These are phyloP conservation scores for Ailanthus altissimus DNA, from an alignment of 345 rosid species.

Conservation along the genomic window DNA sequence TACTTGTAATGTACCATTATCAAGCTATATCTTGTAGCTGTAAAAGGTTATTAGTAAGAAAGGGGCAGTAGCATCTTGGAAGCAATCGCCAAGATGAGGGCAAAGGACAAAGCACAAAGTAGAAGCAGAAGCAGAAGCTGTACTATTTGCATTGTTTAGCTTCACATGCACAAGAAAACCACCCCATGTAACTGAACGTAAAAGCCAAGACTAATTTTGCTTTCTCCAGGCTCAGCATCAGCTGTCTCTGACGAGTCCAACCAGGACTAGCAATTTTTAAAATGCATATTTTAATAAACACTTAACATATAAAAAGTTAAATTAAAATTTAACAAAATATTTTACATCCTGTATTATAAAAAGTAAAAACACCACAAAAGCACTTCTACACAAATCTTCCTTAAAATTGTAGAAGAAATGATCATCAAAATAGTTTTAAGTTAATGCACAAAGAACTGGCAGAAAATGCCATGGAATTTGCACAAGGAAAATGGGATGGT, in stretches of 20 bases:
- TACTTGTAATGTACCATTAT: too few relatives aligned
- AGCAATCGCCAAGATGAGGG: neutral
- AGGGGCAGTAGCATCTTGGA: neutral
- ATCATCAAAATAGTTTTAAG: too few relatives aligned
- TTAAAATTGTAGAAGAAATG: neutral
- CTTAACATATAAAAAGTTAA: too few relatives aligned
- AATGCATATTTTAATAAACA: too few relatives aligned
- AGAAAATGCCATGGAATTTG: neutral
- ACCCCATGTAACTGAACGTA: slow-evolving; percentile 1
- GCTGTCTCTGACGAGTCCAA: neutral
- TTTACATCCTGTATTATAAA: too few relatives aligned
- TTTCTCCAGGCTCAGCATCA: neutral
- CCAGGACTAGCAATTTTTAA: neutral
- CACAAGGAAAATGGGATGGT: neutral
- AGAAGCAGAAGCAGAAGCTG: neutral
- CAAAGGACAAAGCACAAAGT: neutral
- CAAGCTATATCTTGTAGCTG: too few relatives aligned
- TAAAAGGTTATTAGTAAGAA: neutral
- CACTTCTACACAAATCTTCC: neutral
- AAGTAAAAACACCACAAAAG: too few relatives aligned
- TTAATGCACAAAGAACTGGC: neutral
- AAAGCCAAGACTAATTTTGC: neutral
- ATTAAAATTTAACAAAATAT: too few relatives aligned
- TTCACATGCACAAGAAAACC: neutral
- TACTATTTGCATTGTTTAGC: neutral